Evolutionary conservation across 2,329 filamentous ascomycete species (phyloP), one percentile per base, ranked within the genome.

Genomic region (Sclerotiophoma versabilis): DNA sequence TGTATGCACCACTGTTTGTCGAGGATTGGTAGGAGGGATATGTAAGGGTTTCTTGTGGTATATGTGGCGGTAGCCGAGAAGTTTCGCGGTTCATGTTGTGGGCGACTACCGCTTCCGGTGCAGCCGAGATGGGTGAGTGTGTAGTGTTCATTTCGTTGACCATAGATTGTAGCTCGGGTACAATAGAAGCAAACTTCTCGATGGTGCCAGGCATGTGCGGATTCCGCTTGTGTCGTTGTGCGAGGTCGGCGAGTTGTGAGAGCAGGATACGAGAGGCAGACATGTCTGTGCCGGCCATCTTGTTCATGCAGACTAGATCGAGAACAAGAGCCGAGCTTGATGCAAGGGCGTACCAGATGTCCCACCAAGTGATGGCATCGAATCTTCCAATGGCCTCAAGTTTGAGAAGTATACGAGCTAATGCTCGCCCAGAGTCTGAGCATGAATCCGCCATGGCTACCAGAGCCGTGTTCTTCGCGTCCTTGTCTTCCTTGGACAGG

Each of bases 321-420:
- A 79, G 68, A 2, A 77, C 72, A 1, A 78, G 68, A 1, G 73
- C 63, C 8, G 77, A 71, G 36, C 70, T 70, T 1, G 75, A 70
- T 14, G 74, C 61, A 34, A 78, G 69, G 3, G 73, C 62, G 34
- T 75, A 78, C 68, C 75, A 80, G 4, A 75, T 62, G 43, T 80
- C 77, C 63, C 71, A 76, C 72, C 74, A 76, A 2, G 72, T 73
- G 14, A 75, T 68, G n/a, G 72, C 62, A 54, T 79, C 74, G 43
- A 79, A 76, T 33, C 71, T 73, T 5, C 66, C 65, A 33, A 74
- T 68, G 2, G 66, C 45, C n/a, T 75, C 75, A 0, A 79, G 65
- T 41, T 72, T 69, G 15, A 74, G 62, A 4, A 79, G 53, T 23
- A 75, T 66, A 11, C 64, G 67, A 23, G 71, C 68, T 9, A 75